phyloP scores from a whole-genome alignment of 2,329 filamentous ascomycete species.

The Penicillium expansum region DNA sequence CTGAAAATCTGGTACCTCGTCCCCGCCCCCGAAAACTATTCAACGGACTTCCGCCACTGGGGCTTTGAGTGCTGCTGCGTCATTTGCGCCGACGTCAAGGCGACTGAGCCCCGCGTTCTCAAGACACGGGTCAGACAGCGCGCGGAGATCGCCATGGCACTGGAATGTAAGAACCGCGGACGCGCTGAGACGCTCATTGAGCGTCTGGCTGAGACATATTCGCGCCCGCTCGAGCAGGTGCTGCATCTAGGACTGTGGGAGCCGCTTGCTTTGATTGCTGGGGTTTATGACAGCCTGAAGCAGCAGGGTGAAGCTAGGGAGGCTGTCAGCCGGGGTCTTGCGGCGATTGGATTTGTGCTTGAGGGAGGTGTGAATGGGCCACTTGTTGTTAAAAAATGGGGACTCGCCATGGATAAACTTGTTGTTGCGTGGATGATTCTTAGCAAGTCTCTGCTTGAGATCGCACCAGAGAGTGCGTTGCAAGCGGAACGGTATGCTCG shows the following conservation, averaged over 20 bases:
- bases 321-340: background rate
- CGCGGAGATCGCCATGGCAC: background rate
- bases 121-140: background rate
- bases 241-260: background rate
- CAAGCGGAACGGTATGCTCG: slow-evolving; percentile 32
- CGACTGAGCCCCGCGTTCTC: background rate
- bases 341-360: background rate
- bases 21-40: slow-evolving; percentile 6
- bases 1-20: slow-evolving; percentile 43
- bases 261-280: background rate
- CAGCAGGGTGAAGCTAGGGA: background rate
- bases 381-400: slow-evolving; percentile 28
- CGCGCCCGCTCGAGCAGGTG: background rate
- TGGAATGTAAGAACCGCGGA: background rate
- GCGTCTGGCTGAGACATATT: background rate
- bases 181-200: background rate
- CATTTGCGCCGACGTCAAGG: slow-evolving; percentile 21
- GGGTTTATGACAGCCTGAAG: background rate
- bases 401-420: slow-evolving; percentile 24
- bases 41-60: slow-evolving; percentile 17
- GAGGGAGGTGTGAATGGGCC: background rate
- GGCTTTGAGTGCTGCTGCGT: slow-evolving; percentile 22
- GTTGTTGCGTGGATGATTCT: slow-evolving; percentile 32
- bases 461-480: slow-evolving; percentile 18
- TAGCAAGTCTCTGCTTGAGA: slow-evolving; percentile 21